phyloP scores from a whole-genome alignment of 2,329 filamentous ascomycete genomes.

The Lachnellula hyalina region DNA sequence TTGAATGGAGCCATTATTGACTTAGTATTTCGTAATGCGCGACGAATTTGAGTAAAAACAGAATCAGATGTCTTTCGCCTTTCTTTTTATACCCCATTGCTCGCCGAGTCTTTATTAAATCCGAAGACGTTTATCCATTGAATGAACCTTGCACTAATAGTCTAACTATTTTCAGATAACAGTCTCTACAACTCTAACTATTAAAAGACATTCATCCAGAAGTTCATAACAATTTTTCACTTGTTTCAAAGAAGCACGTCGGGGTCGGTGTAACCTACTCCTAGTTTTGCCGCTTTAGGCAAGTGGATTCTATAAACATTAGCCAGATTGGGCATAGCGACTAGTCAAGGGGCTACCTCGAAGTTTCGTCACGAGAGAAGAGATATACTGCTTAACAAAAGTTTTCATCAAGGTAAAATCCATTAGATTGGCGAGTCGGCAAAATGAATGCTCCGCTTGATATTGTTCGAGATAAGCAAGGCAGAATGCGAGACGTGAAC shows the following conservation, averaged over 20 bases:
- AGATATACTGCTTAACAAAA: not conserved
- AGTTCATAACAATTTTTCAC: no score
- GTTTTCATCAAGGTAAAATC: not conserved
- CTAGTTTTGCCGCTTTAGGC: not conserved
- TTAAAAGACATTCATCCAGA: not conserved
- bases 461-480: not conserved
- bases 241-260: no score
- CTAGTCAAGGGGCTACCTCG: not conserved
- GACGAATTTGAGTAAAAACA: no score
- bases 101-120: not conserved
- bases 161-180: not conserved
- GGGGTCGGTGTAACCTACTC: not conserved
- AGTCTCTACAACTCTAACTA: not conserved
- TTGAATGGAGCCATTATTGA: not conserved
- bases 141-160: not conserved
- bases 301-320: not conserved
- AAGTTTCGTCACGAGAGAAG: not conserved
- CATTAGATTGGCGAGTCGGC: not conserved
- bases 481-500: not conserved
- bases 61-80: not conserved
- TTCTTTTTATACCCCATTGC: not conserved
- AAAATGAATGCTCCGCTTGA: not conserved
- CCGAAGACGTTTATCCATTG: no score
- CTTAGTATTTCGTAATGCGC: no score
- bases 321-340: not conserved